Base-by-base conservation (phyloP, 108 stramenopile species). In the Cyclostephanos invisitatus region DNA sequence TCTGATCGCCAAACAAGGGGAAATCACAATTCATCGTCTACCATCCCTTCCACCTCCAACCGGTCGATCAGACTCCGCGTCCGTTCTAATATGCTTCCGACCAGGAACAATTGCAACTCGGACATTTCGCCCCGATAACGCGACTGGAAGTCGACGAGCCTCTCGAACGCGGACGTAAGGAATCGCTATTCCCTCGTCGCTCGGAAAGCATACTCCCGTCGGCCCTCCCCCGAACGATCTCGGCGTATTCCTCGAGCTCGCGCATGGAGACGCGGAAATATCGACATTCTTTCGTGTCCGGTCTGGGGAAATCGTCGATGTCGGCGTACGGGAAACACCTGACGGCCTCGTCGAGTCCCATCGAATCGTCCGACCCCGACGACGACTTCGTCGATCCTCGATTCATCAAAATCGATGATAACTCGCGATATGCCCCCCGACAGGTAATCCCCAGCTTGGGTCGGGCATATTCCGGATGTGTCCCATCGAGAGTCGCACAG, bases 291-390 rank as follows among this genome's bases (percentile, higher is more conserved):
- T 6, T 7, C 36, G 36, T 37, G 36, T 37, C 36, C 36, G 36
- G 36, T 37, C 36, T 3, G 49, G 49, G 49, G 49, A 50, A 50
- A 50, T 50, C 49, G 18, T 50, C 49, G 18, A 50, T 50, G 49
- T 50, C 20, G 18, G 49, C 49, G 20, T 50, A 50, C 3, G 49
- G 6, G 20, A 50, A 50, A 8, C 49, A 50, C 10, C 10, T 10
- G 7, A 50, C 49, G 3, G 49, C 49, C 49, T 50, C 49, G 7
- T 50, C 49, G 6, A 50, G 49, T 20, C 49, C 49, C 49, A 50
- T 3, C 49, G 3, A 5, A 8, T 50, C 20, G 20, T 50, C 49
- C 5, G n/a, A n/a, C n/a, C 7, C 36, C 36, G 36, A 6, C 5
- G 36, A 6, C 36, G 36, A 3, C 36, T 37, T 7, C 49, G 5